Evolutionary conservation across 345 rosid species (phyloP).

Genomic region (Geranium brycei): DNA sequence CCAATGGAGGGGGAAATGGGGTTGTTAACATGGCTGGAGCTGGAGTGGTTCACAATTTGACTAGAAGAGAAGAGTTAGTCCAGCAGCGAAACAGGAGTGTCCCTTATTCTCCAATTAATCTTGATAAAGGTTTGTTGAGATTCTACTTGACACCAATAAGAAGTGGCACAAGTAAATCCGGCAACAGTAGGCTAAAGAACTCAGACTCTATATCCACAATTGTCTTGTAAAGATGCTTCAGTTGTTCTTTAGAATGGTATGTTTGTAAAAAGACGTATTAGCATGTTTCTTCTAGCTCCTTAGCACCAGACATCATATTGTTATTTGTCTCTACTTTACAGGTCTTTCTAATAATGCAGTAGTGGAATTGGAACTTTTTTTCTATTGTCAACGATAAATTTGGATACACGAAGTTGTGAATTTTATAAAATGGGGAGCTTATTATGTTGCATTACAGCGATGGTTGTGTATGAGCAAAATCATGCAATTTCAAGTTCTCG

Average conservation of each 20-base stretch:
- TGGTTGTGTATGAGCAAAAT: too few species aligned
- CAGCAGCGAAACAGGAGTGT: constrained; percentile 28
- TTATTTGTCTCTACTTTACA: constrained; percentile 13
- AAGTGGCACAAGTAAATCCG: constrained; percentile 45
- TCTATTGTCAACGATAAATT: not conserved
- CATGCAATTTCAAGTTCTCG: too few species aligned
- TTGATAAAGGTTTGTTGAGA: constrained; percentile 46
- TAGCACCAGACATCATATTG: constrained; percentile 10
- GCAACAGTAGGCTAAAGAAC: constrained; percentile 42
- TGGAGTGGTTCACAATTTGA: constrained; percentile 19
- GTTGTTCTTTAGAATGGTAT: constrained; percentile 11
- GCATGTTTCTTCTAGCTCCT: constrained; percentile 13
- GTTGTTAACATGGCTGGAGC: constrained; percentile 30
- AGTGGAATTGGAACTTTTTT: constrained; percentile 4
- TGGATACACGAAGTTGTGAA: not conserved
- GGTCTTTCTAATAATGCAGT: constrained; percentile 17
- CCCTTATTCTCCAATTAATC: constrained; percentile 28
- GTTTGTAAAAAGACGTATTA: constrained; percentile 23
- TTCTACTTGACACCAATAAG: constrained; percentile 56
- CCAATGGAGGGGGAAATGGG: constrained; percentile 26
- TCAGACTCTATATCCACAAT: constrained; percentile 17
- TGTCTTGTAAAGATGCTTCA: constrained; percentile 20
- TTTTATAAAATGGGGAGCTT: too few species aligned
- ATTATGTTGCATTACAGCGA: too few species aligned
- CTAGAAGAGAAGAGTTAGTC: constrained; percentile 26